phyloP scores from a whole-genome alignment of 2,329 filamentous ascomycete species.

The Fusarium dimerum region DNA sequence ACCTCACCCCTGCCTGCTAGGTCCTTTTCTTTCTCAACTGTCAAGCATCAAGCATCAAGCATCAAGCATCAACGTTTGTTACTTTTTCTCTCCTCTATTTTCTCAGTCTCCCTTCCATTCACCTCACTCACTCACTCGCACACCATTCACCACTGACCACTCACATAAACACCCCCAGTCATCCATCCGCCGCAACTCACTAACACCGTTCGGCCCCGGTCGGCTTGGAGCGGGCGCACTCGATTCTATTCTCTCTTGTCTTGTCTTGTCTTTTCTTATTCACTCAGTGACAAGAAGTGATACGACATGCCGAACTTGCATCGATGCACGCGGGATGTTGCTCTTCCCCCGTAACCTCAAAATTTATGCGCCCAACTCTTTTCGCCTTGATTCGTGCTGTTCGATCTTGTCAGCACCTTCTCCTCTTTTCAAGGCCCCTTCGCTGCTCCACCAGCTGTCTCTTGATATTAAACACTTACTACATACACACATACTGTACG shows the following conservation, averaged over 20 bases:
- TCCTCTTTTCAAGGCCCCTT: no score
- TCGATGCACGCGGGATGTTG: conserved; percentile 21
- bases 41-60: conserved; percentile 11
- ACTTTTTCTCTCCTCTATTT: conserved; percentile 8
- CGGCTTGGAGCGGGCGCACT: no score
- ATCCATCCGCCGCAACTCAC: no score
- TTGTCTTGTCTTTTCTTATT: no score
- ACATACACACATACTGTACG: no score
- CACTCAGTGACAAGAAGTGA: conserved; percentile 10
- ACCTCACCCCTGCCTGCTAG: conserved; percentile 1
- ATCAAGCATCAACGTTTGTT: conserved; percentile 1
- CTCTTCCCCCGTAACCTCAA: conserved; percentile 7
- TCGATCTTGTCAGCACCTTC: conserved; percentile 1
- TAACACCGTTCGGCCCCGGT: no score
- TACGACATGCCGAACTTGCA: conserved; percentile 23
- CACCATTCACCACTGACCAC: no score
- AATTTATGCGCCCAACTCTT: conserved; percentile 13
- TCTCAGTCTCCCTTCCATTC: conserved; percentile 17
- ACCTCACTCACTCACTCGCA: no score
- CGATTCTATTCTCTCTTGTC: no score
- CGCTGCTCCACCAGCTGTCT: no score
- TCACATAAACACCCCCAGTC: no score
- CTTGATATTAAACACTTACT: no score
- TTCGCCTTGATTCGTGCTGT: conserved; percentile 14
- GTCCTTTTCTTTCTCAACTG: conserved; percentile 12